These are phyloP conservation scores for Dictyostelium purpureum DNA, from an alignment of 78 protist genomes.

Conservation along the genomic window DNA sequence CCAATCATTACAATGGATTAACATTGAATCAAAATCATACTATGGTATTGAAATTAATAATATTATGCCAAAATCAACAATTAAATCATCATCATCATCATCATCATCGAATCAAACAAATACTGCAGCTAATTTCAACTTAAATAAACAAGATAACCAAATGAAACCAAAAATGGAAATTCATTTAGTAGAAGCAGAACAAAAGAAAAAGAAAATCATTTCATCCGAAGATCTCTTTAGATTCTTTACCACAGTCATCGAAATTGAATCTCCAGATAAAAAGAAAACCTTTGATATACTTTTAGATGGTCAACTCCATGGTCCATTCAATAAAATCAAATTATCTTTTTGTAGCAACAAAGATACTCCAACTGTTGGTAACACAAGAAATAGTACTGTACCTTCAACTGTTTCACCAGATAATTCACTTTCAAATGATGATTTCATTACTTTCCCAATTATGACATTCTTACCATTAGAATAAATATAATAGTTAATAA, in stretches of 20 bases:
- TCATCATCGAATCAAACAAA: not conserved
- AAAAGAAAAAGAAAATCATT: conserved; percentile 36
- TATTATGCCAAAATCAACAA: conserved; percentile 25
- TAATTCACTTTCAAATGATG: not conserved
- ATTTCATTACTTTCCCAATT: not conserved
- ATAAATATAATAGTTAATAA: too few species aligned
- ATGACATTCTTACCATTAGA: conserved; percentile 12
- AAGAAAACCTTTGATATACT: conserved; percentile 58
- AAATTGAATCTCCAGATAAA: conserved; percentile 47
- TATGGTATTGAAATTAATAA: conserved; percentile 37
- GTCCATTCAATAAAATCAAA: conserved; percentile 42
- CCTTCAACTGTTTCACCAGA: not conserved
- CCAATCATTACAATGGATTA: not conserved
- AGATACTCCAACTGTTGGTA: not conserved
- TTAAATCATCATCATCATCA: not conserved
- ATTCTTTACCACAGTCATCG: not conserved
- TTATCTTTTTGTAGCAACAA: conserved; percentile 17
- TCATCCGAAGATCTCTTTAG: not conserved
- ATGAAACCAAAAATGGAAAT: conserved; percentile 33
- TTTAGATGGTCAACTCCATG: conserved; percentile 54
- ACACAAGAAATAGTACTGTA: not conserved
- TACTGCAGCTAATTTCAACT: not conserved
- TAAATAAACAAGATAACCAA: not conserved
- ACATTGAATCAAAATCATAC: conserved; percentile 29
- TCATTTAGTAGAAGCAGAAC: conserved; percentile 6